Percentiles rank a stretch among this genome's conserved stretches.
phyloP scores from a whole-genome alignment of 495 filamentous ascomycete genomes.

The Hyaloscypha hepaticicola region DNA sequence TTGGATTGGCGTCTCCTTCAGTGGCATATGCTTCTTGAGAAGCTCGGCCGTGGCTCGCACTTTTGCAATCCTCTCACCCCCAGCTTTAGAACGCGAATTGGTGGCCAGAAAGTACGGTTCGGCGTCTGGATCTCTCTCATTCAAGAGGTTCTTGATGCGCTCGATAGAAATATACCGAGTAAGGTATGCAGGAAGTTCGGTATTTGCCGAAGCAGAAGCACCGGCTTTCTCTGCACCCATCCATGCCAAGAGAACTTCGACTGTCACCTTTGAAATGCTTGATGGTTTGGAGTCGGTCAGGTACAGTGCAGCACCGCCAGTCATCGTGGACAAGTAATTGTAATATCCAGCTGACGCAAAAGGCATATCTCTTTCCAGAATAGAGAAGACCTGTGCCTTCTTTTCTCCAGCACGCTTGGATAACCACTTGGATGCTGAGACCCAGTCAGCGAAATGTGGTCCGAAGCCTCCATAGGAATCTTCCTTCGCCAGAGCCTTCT shows the following conservation, averaged over 20 bases:
- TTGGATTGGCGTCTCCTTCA: slow-evolving; percentile 29
- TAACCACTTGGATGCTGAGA: slow-evolving; percentile 31
- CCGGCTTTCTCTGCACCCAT: slow-evolving; percentile 45
- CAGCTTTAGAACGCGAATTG: slow-evolving; percentile 10
- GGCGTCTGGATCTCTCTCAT: slow-evolving; percentile 24
- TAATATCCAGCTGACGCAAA: slow-evolving; percentile 27
- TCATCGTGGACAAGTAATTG: slow-evolving; percentile 39
- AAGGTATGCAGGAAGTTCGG: slow-evolving; percentile 20
- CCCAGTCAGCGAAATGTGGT: slow-evolving; percentile 42
- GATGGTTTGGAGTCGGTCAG: slow-evolving; percentile 26
- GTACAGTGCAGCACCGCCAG: slow-evolving; percentile 40
- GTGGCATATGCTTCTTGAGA: slow-evolving; percentile 33
- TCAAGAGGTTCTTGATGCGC: slow-evolving; percentile 11
- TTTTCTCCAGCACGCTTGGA: slow-evolving; percentile 35
- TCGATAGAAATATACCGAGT: slow-evolving; percentile 25
- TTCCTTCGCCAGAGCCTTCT: slow-evolving; percentile 24
- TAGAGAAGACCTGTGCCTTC: slow-evolving; percentile 40
- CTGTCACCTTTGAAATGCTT: slow-evolving; percentile 42
- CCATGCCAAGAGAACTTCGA: slow-evolving; percentile 45
- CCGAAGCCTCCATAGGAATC: slow-evolving; percentile 35
- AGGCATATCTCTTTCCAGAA: slow-evolving; percentile 29
- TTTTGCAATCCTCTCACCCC: slow-evolving; percentile 23
- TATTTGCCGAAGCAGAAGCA: slow-evolving; percentile 7
- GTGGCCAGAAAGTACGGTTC: slow-evolving; percentile 9
- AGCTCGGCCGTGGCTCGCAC: slow-evolving; percentile 27